Conservation (phyloP, 1,284 basidiomycete genomes). For the Lignosus rhinocerotis region DNA sequence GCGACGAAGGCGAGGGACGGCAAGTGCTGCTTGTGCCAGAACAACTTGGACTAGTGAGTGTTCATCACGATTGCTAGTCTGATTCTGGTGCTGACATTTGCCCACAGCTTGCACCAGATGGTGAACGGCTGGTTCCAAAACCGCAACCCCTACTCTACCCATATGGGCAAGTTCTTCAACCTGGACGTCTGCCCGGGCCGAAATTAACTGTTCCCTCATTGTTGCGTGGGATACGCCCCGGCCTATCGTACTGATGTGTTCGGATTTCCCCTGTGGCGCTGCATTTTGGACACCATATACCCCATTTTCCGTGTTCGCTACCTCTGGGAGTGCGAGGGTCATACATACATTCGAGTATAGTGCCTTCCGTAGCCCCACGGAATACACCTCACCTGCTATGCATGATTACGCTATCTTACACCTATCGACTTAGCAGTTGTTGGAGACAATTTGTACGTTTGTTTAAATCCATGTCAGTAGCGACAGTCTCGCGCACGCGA, state of each 20-base stretch:
- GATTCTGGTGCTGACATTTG: constrained; percentile 26
- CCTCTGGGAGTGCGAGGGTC: constrained; percentile 4
- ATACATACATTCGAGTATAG: constrained; percentile 9
- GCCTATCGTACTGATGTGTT: neutral
- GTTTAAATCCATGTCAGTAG: neutral
- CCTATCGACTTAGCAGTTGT: neutral
- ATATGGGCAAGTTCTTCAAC: constrained; percentile 73
- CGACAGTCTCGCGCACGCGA: too few relatives aligned
- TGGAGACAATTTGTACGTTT: neutral
- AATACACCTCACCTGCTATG: constrained; percentile 8
- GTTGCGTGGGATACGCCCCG: neutral
- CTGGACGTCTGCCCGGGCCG: constrained; percentile 47
- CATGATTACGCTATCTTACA: neutral
- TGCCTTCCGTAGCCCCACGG: constrained; percentile 1
- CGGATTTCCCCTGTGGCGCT: neutral
- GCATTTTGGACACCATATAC: constrained; percentile 2
- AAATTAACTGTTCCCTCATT: neutral
- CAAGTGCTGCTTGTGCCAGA: constrained; percentile 72
- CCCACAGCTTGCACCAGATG: constrained; percentile 68
- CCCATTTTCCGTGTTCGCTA: neutral
- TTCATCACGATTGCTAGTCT: constrained; percentile 3
- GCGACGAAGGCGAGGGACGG: constrained; percentile 60
- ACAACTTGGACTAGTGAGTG: constrained; percentile 76
- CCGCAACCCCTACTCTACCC: constrained; percentile 53
- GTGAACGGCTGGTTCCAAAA: constrained; percentile 81